Evolutionary conservation across 345 rosid genomes (phyloP).

Genomic region (Eucalyptus regnans): DNA sequence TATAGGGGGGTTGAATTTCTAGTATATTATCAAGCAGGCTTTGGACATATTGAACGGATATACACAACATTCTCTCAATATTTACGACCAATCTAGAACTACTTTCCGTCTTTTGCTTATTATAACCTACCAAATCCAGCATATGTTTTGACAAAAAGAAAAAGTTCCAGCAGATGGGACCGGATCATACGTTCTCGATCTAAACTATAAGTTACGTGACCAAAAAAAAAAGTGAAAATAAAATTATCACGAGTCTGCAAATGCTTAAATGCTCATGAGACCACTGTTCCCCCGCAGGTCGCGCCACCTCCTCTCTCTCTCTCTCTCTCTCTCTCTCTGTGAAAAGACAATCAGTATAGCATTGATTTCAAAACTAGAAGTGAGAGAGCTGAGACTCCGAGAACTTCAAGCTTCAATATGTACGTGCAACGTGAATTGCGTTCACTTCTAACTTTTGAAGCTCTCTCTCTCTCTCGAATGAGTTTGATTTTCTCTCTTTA

Average conservation of each 20-base stretch:
- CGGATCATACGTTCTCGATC: neutral
- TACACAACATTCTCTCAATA: neutral
- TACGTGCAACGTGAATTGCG: neutral
- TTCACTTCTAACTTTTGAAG: neutral
- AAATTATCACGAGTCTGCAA: neutral
- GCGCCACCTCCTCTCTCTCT: neutral
- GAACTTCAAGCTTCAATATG: neutral
- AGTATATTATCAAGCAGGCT: neutral
- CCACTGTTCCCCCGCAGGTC: neutral
- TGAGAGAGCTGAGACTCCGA: neutral
- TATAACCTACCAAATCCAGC: neutral
- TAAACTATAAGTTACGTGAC: neutral
- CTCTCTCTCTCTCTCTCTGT: neutral
- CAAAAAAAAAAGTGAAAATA: neutral
- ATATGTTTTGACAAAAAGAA: neutral
- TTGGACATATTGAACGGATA: neutral
- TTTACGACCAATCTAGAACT: neutral
- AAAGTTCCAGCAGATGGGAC: neutral
- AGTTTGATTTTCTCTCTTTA: neutral
- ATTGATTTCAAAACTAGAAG: neutral
- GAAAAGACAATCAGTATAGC: neutral
- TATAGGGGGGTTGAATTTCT: neutral
- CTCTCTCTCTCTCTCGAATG: neutral
- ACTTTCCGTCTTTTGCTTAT: neutral
- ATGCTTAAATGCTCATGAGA: neutral